Evolutionary conservation across 805 yeast species (phyloP).

Genomic region (Wilhelminamyces savonicus): DNA sequence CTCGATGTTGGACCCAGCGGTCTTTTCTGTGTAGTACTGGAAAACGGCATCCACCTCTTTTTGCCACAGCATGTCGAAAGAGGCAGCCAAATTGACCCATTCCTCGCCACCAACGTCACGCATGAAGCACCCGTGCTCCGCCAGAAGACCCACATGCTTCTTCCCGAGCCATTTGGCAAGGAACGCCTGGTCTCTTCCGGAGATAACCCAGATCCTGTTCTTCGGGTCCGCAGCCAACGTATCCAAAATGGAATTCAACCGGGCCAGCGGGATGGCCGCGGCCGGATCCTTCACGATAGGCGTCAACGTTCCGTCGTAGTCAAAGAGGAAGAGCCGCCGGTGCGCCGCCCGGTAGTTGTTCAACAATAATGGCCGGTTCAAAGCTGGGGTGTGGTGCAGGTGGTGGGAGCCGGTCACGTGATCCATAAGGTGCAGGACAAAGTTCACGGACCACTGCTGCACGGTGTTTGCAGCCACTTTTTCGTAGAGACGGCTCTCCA

Average conservation of each 20-base stretch:
- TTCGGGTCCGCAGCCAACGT: slow-evolving; percentile 65
- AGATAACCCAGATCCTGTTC: slow-evolving; percentile 90
- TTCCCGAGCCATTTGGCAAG: slow-evolving; percentile 84
- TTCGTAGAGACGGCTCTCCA: slow-evolving; percentile 52
- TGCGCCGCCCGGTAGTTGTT: slow-evolving; percentile 54
- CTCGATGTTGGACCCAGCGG: slow-evolving; percentile 88
- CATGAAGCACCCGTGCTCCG: slow-evolving; percentile 97
- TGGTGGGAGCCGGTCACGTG: slow-evolving; percentile 34
- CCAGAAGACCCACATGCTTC: slow-evolving; percentile 72
- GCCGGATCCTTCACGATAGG: slow-evolving; percentile 96
- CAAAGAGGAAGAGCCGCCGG: slow-evolving; percentile 79
- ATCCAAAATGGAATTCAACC: slow-evolving; percentile 54
- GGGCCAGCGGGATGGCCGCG: slow-evolving; percentile 92
- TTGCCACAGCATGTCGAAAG: slow-evolving; percentile 93
- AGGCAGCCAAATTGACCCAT: slow-evolving; percentile 84
- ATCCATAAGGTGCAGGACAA: slow-evolving; percentile 44
- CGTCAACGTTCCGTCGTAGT: slow-evolving; percentile 95
- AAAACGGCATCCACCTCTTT: slow-evolving; percentile 69
- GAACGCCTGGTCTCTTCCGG: slow-evolving; percentile 91
- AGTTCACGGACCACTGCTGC: slow-evolving; percentile 72
- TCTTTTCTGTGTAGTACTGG: slow-evolving; percentile 70
- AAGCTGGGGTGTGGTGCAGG: slow-evolving; percentile 58
- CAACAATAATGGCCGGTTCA: slow-evolving; percentile 63
- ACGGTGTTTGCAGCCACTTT: slow-evolving; percentile 67
- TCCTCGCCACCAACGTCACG: slow-evolving; percentile 54